phyloP scores from a whole-genome alignment of 2,329 filamentous ascomycete species.

The Teratosphaeriaceae sp. region DNA sequence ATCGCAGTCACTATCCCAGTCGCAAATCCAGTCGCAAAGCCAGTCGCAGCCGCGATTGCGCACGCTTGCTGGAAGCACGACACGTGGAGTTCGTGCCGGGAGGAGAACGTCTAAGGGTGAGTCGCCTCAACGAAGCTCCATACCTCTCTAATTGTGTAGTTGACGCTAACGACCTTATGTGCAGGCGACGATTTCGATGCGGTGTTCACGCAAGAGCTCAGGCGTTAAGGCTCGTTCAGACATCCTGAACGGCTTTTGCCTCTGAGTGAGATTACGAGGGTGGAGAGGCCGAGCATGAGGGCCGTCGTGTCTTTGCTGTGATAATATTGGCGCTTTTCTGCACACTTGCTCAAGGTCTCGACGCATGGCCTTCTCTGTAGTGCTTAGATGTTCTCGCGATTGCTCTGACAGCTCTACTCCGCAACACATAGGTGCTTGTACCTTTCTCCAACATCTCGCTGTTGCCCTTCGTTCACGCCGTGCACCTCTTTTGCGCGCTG shows the following conservation, averaged over 20 bases:
- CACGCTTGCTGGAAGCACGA: constrained; percentile 10
- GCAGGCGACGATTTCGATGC: constrained; percentile 16
- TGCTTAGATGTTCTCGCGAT: too few species aligned
- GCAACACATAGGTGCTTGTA: too few species aligned
- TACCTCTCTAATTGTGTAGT: neutral
- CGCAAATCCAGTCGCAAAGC: neutral
- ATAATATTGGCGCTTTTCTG: neutral
- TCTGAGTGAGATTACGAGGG: too few species aligned
- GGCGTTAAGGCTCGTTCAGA: constrained; percentile 1
- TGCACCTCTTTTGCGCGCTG: too few species aligned
- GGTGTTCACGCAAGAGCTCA: constrained; percentile 22
- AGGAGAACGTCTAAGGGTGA: constrained; percentile 18
- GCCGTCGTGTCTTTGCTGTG: too few species aligned
- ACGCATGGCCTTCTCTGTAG: too few species aligned
- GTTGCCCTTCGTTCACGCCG: too few species aligned
- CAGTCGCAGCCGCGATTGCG: constrained; percentile 10
- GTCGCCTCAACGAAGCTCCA: constrained; percentile 1
- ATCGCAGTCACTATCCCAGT: neutral
- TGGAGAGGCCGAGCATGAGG: too few species aligned
- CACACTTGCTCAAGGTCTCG: neutral
- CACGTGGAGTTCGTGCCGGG: constrained; percentile 6
- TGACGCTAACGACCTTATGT: neutral
- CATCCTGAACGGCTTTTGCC: too few species aligned
- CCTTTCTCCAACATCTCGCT: too few species aligned
- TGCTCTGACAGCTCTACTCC: too few species aligned